Base-by-base conservation (phyloP, 805 yeast genomes). In the Pichia nanzhaoensis region DNA sequence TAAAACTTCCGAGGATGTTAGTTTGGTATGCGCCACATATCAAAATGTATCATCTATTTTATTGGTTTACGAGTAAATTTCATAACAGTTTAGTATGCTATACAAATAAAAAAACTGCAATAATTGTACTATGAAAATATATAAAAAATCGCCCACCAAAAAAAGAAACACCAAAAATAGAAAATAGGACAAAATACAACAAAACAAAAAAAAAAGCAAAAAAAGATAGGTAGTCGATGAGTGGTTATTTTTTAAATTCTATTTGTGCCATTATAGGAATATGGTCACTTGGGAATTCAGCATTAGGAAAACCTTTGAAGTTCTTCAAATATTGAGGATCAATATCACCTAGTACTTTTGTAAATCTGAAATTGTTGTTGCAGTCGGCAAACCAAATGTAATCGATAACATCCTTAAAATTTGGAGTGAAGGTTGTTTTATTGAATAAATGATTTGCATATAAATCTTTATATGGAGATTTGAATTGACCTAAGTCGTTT, bases 231-330 rank as follows among this genome's bases (percentile, higher is more conserved):
- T 20, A 13, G 31, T 20, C 34, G 16, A 4, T 10, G 12, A 10
- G 18, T 39, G 10, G 28, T 18, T n/a, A 24, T 20, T 31, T 18
- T 8, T 44, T 42, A 20, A 57, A 35, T 36, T 57, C 59, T 38
- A 60, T 51, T 34, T 57, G 55, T 9, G 61, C 55, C 19, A 60
- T 16, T 7, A 61, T 60, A 2, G 66, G 65, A 7, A 60, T 48
- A 43, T 61, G 66, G 45, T 77, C 82, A 42, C 80, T 79, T 4
- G 86, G 85, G 50, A 75, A 80, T 17, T 71, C 71, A 35, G 58
- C 63, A 50, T 80, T 79, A 1, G 85, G 86, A 41, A 78, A 67
- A 0, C 82, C 66, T 9, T 47, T 47, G 10, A 64, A 65, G 0
- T 55, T 47, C 6, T 55, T 43, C 14, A 65, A 44, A 47, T 71